Percentiles rank a stretch among this genome's conserved stretches.
phyloP scores from a whole-genome alignment of 805 yeast genomes.

The Ogataea siamensis region DNA sequence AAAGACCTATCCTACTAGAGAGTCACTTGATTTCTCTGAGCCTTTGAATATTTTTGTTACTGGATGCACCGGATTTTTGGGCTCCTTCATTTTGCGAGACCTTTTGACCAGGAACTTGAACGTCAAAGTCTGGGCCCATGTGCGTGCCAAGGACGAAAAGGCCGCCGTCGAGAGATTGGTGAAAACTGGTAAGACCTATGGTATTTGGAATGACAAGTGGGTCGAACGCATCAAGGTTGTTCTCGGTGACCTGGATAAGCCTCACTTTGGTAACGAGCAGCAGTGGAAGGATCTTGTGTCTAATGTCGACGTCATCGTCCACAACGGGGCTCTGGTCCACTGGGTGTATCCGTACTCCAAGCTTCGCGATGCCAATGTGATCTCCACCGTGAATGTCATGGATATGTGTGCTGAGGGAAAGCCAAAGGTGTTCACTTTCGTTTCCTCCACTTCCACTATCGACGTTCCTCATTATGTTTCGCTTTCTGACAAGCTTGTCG shows the following conservation, averaged over 20 bases:
- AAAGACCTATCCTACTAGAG: constrained; percentile 46
- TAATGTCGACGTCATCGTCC: constrained; percentile 77
- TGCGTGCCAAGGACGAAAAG: constrained; percentile 69
- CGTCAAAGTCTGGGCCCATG: constrained; percentile 80
- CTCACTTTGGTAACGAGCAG: constrained; percentile 63
- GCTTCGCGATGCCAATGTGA: constrained; percentile 88
- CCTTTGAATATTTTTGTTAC: constrained; percentile 68
- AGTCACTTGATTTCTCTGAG: constrained; percentile 20
- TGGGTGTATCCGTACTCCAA: constrained; percentile 97
- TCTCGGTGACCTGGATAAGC: constrained; percentile 73
- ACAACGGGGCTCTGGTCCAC: constrained; percentile 97
- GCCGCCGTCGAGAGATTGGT: constrained; percentile 76
- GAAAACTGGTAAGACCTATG: constrained; percentile 76
- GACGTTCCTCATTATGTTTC: constrained; percentile 81
- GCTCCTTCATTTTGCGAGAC: constrained; percentile 82
- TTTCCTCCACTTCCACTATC: constrained; percentile 90
- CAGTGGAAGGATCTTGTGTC: constrained; percentile 59
- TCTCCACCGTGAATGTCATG: constrained; percentile 82
- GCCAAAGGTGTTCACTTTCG: constrained; percentile 84
- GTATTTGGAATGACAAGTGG: constrained; percentile 70
- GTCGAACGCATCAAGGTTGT: constrained; percentile 61
- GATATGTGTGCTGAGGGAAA: constrained; percentile 74
- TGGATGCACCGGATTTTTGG: constrained; percentile 96
- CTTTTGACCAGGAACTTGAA: constrained; percentile 56
- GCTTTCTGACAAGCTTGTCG: constrained; percentile 66